Conservation (phyloP, 345 rosid species). For the Theobroma cacao region DNA sequence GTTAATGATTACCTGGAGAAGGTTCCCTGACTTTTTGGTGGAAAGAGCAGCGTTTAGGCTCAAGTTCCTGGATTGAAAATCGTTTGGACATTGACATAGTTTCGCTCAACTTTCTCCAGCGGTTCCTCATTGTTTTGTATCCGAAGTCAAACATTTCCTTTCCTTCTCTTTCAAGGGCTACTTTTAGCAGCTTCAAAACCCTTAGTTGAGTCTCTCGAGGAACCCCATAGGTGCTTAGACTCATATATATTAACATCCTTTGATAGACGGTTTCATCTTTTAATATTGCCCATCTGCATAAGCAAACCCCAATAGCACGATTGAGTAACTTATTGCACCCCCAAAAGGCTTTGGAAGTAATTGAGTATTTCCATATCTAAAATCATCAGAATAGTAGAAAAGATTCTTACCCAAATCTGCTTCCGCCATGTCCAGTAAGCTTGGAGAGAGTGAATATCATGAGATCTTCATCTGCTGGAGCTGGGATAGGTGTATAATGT, state of each 20-base stretch:
- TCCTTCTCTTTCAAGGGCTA: conserved; percentile 29
- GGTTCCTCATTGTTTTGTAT: conserved; percentile 39
- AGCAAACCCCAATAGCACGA: too few species aligned
- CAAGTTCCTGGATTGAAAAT: conserved; percentile 45
- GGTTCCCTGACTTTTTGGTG: conserved; percentile 27
- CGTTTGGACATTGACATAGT: conserved; percentile 40
- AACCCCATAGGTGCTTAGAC: conserved; percentile 44
- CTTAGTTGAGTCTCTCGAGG: conserved; percentile 55
- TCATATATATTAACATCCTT: conserved; percentile 22
- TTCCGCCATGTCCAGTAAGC: conserved; percentile 78
- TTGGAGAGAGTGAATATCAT: conserved; percentile 61
- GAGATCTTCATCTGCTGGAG: conserved; percentile 42
- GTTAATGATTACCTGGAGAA: conserved; percentile 34
- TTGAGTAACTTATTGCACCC: neutral
- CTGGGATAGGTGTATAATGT: conserved; percentile 55
- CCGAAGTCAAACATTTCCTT: conserved; percentile 45
- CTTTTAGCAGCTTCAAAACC: conserved; percentile 49
- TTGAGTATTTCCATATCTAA: neutral
- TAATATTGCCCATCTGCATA: conserved; percentile 59
- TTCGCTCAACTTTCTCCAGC: conserved; percentile 37
- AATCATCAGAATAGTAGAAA: neutral
- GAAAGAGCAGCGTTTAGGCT: conserved; percentile 41
- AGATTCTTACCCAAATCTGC: conserved; percentile 53
- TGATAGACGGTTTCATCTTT: conserved; percentile 53
- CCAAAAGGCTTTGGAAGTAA: neutral